phyloP scores from a whole-genome alignment of 768 basidiomycete genomes.

The Termitomyces sp. region DNA sequence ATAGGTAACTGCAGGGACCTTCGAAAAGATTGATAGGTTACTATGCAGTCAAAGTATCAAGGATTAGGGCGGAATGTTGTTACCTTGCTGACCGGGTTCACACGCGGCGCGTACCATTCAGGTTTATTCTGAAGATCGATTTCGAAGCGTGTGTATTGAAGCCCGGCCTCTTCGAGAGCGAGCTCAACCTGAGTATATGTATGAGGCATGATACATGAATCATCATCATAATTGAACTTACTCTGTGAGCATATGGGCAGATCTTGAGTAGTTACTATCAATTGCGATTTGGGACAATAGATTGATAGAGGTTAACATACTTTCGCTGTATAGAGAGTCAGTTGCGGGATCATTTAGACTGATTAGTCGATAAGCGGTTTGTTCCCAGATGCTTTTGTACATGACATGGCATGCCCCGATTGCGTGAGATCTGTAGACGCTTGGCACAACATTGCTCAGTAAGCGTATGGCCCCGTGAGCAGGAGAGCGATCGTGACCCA shows the following conservation, averaged over 20 bases:
- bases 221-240: slow-evolving; percentile 15
- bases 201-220: neutral
- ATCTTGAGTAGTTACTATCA: slow-evolving; percentile 24
- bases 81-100: slow-evolving; percentile 67
- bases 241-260: slow-evolving; percentile 57
- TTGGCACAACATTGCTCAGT: neutral
- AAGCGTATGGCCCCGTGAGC: neutral
- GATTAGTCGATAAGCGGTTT: neutral
- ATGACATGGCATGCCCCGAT: neutral
- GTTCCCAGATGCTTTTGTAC: neutral
- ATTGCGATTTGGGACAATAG: neutral
- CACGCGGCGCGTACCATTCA: slow-evolving; percentile 58
- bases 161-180: slow-evolving; percentile 45
- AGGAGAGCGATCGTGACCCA: neutral
- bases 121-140: slow-evolving; percentile 64
- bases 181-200: neutral
- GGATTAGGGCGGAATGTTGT: neutral
- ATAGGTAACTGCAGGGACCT: slow-evolving; percentile 55
- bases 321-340: slow-evolving; percentile 11
- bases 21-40: slow-evolving; percentile 8
- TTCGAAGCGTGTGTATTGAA: slow-evolving; percentile 43
- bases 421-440: neutral
- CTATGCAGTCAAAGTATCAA: neutral
- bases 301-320: neutral
- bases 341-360: neutral